A percentile compares a stretch with the other conserved stretches of the same genome.
These are phyloP conservation scores for Metschnikowia reukaufii DNA, from an alignment of 805 yeast genomes.

Conservation along the genomic window DNA sequence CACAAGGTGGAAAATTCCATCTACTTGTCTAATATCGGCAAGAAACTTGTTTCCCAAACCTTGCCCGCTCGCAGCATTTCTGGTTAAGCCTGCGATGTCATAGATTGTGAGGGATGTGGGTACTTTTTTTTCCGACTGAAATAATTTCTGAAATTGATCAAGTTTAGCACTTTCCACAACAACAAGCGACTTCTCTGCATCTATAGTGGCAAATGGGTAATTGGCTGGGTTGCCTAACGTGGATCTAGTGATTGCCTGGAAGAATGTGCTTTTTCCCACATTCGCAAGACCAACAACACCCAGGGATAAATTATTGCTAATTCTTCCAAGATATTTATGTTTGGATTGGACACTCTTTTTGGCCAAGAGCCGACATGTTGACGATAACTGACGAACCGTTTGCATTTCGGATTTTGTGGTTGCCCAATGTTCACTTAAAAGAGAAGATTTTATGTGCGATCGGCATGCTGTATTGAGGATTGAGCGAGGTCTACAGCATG, in stretches of 20 bases:
- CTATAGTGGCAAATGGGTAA: conserved; percentile 97
- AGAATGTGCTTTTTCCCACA: conserved; percentile 95
- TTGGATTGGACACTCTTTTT: conserved; percentile 13
- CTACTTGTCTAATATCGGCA: conserved; percentile 95
- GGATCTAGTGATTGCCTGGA: conserved; percentile 93
- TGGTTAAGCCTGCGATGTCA: conserved; percentile 97
- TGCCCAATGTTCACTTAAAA: background rate
- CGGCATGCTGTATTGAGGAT: background rate
- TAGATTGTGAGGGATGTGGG: conserved; percentile 92
- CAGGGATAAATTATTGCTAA: conserved; percentile 20
- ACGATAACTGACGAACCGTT: conserved; percentile 12
- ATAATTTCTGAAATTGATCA: conserved; percentile 70
- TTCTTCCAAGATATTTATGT: conserved; percentile 19
- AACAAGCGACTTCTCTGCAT: conserved; percentile 97
- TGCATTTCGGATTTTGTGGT: conserved; percentile 4
- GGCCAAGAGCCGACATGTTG: conserved; percentile 16
- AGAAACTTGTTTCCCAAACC: conserved; percentile 98
- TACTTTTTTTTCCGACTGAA: conserved; percentile 79
- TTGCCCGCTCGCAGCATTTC: conserved; percentile 95
- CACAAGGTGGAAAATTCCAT: conserved; percentile 96
- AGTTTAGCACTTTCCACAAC: conserved; percentile 89
- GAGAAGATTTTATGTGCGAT: conserved; percentile 1
- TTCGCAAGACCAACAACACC: conserved; percentile 97
- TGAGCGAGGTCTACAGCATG: background rate
- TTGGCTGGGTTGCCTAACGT: conserved; percentile 95